Evolutionary conservation across 2,329 filamentous ascomycete species (phyloP).

Genomic region (Fusarium agapanthi): DNA sequence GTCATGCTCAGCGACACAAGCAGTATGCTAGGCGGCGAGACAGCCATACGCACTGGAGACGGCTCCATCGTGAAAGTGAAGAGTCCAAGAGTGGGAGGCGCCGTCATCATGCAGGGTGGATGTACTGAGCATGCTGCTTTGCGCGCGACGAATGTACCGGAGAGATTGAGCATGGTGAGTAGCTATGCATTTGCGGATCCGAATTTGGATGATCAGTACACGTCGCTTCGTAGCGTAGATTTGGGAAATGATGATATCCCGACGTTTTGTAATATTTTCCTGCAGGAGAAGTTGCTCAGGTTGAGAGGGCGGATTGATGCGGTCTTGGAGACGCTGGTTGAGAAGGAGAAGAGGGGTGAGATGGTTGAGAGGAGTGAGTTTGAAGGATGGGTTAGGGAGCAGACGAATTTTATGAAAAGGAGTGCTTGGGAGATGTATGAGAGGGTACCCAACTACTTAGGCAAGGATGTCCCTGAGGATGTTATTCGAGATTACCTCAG

Average conservation of each 20-base stretch:
- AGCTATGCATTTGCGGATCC: background rate
- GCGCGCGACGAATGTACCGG: background rate
- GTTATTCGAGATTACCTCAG: background rate
- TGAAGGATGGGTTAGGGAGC: background rate
- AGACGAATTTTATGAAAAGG: background rate
- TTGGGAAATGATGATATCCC: background rate
- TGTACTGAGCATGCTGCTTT: background rate
- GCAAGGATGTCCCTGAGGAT: background rate
- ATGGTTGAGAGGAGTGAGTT: background rate
- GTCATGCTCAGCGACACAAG: constrained; percentile 27
- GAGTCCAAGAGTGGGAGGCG: background rate
- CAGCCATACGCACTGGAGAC: constrained; percentile 4
- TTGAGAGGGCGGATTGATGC: background rate
- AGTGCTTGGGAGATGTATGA: constrained; percentile 3
- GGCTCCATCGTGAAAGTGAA: background rate
- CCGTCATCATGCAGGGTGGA: background rate
- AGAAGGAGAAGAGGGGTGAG: background rate
- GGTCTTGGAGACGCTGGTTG: background rate
- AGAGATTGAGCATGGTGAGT: background rate
- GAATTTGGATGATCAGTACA: background rate
- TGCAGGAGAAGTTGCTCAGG: background rate
- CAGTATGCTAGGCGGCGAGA: constrained; percentile 26
- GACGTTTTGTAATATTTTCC: background rate
- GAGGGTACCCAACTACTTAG: background rate
- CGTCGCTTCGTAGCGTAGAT: background rate